These are phyloP conservation scores for Tuber microsphaerosporum DNA, from an alignment of 495 filamentous ascomycete species.

Conservation along the genomic window DNA sequence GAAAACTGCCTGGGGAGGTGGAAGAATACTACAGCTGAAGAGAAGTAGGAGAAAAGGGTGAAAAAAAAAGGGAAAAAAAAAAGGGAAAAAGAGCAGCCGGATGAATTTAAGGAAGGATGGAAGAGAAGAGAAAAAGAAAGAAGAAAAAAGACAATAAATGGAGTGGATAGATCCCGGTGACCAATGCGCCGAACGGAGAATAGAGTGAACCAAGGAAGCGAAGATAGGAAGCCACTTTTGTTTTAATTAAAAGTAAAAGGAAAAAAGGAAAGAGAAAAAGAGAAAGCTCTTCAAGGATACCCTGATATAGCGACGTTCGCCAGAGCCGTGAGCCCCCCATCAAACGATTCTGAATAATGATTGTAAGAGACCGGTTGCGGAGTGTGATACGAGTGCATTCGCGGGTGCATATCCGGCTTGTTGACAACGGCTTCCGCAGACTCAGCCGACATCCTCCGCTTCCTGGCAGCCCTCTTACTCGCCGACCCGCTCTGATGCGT, in stretches of 20 bases:
- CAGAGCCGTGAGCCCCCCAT: slow-evolving; percentile 34
- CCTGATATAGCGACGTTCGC: slow-evolving; percentile 37
- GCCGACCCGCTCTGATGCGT: slow-evolving; percentile 59
- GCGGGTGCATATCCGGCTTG: slow-evolving; percentile 30
- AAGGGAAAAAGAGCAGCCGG: neutral
- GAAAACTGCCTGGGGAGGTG: neutral
- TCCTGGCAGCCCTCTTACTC: slow-evolving; percentile 38
- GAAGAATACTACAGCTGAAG: neutral
- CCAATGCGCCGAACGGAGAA: slow-evolving; percentile 1
- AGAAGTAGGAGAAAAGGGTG: neutral
- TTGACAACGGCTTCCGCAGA: slow-evolving; percentile 10
- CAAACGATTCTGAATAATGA: slow-evolving; percentile 35
- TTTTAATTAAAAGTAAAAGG: neutral
- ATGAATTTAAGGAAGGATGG: neutral
- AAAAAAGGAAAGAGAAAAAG: neutral
- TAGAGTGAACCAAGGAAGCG: neutral
- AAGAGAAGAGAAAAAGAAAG: neutral
- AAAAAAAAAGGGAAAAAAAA: too few species aligned
- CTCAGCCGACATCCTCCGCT: slow-evolving; percentile 38
- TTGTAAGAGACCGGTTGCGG: slow-evolving; percentile 26
- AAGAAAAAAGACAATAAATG: neutral
- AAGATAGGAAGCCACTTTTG: neutral
- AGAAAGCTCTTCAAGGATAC: slow-evolving; percentile 26
- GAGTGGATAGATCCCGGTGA: neutral
- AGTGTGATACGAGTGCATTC: slow-evolving; percentile 30